These are phyloP conservation scores for Nemania sp. DNA, from an alignment of 2,329 filamentous ascomycete species.

Conservation along the genomic window DNA sequence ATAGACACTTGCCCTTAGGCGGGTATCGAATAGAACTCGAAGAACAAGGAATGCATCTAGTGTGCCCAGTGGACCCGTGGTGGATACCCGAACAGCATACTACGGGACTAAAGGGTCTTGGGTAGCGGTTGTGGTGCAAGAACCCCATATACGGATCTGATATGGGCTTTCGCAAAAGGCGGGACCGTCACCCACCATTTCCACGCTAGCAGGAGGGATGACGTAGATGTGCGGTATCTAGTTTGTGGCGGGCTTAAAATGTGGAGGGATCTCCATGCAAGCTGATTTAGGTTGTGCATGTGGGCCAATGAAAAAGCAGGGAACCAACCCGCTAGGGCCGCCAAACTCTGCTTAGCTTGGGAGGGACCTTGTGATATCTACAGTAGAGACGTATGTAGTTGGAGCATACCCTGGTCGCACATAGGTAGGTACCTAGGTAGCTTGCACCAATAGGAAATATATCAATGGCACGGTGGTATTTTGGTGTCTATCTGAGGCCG, in stretches of 20 bases:
- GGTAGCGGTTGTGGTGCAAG: background rate
- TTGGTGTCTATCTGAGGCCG: no score
- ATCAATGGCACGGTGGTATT: no score
- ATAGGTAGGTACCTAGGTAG: no score
- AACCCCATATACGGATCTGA: no score
- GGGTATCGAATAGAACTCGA: background rate
- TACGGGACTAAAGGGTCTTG: no score
- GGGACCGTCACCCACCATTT: background rate
- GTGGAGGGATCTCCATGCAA: background rate
- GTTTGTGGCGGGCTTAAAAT: background rate
- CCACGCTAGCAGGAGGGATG: background rate
- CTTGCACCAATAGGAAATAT: no score
- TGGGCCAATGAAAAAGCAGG: background rate
- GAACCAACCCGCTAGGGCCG: constrained; percentile 13
- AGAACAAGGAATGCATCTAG: background rate
- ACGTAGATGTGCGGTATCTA: background rate
- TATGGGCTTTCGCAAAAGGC: no score
- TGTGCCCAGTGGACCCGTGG: no score
- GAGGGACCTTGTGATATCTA: background rate
- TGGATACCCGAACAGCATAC: background rate
- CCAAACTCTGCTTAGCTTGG: background rate
- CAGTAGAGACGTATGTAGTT: background rate
- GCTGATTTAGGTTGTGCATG: background rate
- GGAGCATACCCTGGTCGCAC: background rate
- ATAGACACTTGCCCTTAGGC: background rate